A percentile compares a stretch with the other conserved stretches of the same genome.
phyloP scores from a whole-genome alignment of 1,284 basidiomycete species.

The Trichosporon sp. region DNA sequence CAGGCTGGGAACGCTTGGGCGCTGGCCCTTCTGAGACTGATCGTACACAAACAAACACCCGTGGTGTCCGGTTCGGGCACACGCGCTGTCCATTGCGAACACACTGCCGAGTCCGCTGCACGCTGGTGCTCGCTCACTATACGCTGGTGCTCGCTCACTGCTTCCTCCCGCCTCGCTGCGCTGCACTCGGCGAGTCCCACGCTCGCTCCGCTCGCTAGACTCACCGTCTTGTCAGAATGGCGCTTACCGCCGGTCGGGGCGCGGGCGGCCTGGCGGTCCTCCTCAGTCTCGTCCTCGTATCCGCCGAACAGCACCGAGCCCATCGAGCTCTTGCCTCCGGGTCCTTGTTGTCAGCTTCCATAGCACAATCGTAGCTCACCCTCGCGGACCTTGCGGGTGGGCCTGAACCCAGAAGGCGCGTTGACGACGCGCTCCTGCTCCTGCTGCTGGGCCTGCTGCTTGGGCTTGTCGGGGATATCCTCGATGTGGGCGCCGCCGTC shows the following conservation, averaged over 20 bases:
- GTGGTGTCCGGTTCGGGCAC: too few species aligned
- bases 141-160: neutral
- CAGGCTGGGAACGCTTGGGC: neutral
- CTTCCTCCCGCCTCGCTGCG: neutral
- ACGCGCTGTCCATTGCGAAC: too few species aligned
- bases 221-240: slow-evolving; percentile 40
- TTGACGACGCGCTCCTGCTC: slow-evolving; percentile 37
- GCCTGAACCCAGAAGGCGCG: slow-evolving; percentile 50
- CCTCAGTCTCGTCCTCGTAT: slow-evolving; percentile 50
- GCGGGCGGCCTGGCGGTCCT: slow-evolving; percentile 39
- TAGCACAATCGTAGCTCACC: slow-evolving; percentile 38
- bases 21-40: neutral
- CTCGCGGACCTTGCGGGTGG: slow-evolving; percentile 54
- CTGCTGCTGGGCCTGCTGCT: neutral
- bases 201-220: slow-evolving; percentile 18
- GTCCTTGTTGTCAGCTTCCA: slow-evolving; percentile 39
- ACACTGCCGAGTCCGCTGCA: too few species aligned
- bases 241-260: slow-evolving; percentile 42
- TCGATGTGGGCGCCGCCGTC: slow-evolving; percentile 50
- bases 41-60: neutral
- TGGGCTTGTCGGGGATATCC: slow-evolving; percentile 31
- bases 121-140: too few species aligned
- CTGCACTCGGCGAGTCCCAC: neutral
- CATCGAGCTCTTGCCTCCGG: slow-evolving; percentile 52
- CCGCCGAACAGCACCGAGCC: slow-evolving; percentile 51